Evolutionary conservation across 192 early-diverging fungal genomes (phyloP).

Genomic region (Umbelopsis sp.): DNA sequence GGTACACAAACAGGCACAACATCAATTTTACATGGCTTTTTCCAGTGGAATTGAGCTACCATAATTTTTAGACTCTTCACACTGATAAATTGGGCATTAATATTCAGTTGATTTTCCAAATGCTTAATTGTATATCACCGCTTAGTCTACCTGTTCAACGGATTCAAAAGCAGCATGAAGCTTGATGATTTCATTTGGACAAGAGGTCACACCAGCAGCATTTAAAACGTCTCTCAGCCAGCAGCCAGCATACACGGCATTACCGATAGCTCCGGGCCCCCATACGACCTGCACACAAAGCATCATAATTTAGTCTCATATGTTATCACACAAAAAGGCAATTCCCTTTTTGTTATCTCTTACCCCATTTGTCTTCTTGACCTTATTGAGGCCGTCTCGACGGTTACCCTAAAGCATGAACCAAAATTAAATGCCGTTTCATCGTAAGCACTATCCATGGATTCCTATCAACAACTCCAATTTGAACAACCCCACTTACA

Average conservation of each 20-base stretch:
- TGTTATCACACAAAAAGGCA: neutral
- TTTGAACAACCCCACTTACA: slow-evolving; percentile 18
- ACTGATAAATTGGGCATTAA: slow-evolving; percentile 1
- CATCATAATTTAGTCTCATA: neutral
- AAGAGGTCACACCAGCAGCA: slow-evolving; percentile 55
- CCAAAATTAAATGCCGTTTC: neutral
- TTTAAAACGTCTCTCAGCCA: slow-evolving; percentile 75
- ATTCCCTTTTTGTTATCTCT: neutral
- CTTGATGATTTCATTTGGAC: slow-evolving; percentile 48
- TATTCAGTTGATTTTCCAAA: neutral
- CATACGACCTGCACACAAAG: slow-evolving; percentile 59
- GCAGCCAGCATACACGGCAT: slow-evolving; percentile 81
- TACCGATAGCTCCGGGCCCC: slow-evolving; percentile 77
- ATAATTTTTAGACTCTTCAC: slow-evolving; percentile 70
- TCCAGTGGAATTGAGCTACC: slow-evolving; percentile 67
- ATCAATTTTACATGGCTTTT: slow-evolving; percentile 59
- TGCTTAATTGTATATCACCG: too few species aligned
- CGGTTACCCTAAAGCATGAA: slow-evolving; percentile 64
- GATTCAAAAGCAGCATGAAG: slow-evolving; percentile 68
- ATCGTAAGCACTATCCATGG: neutral
- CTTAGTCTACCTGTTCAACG: slow-evolving; percentile 54
- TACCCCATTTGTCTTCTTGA: slow-evolving; percentile 75
- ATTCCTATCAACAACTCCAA: too few species aligned
- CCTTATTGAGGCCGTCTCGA: slow-evolving; percentile 75
- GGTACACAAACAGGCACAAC: neutral